Evolutionary conservation across 2,329 filamentous ascomycete species (phyloP).

Genomic region (Colletotrichum sp.): DNA sequence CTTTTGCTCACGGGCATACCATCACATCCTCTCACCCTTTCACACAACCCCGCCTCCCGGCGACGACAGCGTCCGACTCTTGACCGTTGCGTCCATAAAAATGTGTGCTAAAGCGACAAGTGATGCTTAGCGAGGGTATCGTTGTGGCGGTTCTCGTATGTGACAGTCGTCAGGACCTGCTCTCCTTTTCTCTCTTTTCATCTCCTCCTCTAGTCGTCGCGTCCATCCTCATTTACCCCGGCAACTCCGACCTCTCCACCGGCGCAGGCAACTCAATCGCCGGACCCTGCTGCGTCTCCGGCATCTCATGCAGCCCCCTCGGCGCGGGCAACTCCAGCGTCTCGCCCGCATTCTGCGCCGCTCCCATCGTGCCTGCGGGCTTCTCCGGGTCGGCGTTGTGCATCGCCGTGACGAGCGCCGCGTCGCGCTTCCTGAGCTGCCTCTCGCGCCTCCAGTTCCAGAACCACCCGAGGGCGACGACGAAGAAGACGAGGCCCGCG

Average conservation of each 20-base stretch:
- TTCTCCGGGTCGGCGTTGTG: constrained; percentile 11
- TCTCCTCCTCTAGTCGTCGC: too few species aligned
- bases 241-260: constrained; percentile 12
- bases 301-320: constrained; percentile 16
- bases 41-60: not conserved
- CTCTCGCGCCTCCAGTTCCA: constrained; percentile 13
- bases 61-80: not conserved
- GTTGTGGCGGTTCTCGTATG: not conserved
- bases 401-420: constrained; percentile 2
- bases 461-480: constrained; percentile 16
- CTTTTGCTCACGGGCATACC: not conserved
- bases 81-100: not conserved
- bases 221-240: not conserved
- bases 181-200: not conserved
- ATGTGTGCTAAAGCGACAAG: not conserved
- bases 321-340: constrained; percentile 7
- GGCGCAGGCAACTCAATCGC: constrained; percentile 8
- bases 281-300: constrained; percentile 10
- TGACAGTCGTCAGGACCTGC: not conserved
- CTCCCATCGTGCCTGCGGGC: not conserved
- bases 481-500: constrained; percentile 11
- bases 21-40: not conserved
- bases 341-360: not conserved
- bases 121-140: constrained; percentile 18
- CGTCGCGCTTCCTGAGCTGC: not conserved